phyloP scores from a whole-genome alignment of 2,329 filamentous ascomycete species.

The Verticillium longisporum region DNA sequence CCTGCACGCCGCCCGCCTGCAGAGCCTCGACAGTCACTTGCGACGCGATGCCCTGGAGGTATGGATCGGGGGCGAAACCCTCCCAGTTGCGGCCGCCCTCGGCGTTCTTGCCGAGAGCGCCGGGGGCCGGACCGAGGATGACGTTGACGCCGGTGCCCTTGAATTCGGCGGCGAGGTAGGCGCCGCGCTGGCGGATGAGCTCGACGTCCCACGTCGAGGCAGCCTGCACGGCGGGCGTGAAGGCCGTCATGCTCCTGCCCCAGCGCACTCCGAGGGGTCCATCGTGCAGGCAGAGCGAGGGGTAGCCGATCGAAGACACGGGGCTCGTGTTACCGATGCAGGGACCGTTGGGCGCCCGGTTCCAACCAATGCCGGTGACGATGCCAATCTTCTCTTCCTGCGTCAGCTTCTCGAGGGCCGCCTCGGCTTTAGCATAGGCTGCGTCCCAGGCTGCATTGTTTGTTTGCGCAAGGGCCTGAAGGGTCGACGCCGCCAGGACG shows the following conservation, averaged over 20 bases:
- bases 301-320: slow-evolving; percentile 54
- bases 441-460: slow-evolving; percentile 46
- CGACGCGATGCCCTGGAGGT: slow-evolving; percentile 58
- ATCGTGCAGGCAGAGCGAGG: slow-evolving; percentile 71
- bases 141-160: slow-evolving; percentile 66
- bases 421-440: slow-evolving; percentile 63
- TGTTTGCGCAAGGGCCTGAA: slow-evolving; percentile 8
- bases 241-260: slow-evolving; percentile 60
- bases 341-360: slow-evolving; percentile 61
- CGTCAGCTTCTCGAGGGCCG: slow-evolving; percentile 62
- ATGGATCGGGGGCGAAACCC: slow-evolving; percentile 73
- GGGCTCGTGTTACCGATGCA: slow-evolving; percentile 59
- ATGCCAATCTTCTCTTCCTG: slow-evolving; percentile 72
- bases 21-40: slow-evolving; percentile 54
- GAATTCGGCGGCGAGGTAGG: slow-evolving; percentile 63
- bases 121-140: slow-evolving; percentile 68
- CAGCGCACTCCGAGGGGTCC: slow-evolving; percentile 72
- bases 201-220: slow-evolving; percentile 75
- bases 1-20: slow-evolving; percentile 35
- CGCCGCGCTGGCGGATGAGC: slow-evolving; percentile 64
- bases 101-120: slow-evolving; percentile 67
- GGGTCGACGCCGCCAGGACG: slow-evolving; percentile 7
- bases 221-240: slow-evolving; percentile 72
- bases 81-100: slow-evolving; percentile 78
- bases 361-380: slow-evolving; percentile 72